These are phyloP conservation scores for Spirogloea muscicola DNA, from an alignment of 139 green algal genomes.

Conservation along the genomic window DNA sequence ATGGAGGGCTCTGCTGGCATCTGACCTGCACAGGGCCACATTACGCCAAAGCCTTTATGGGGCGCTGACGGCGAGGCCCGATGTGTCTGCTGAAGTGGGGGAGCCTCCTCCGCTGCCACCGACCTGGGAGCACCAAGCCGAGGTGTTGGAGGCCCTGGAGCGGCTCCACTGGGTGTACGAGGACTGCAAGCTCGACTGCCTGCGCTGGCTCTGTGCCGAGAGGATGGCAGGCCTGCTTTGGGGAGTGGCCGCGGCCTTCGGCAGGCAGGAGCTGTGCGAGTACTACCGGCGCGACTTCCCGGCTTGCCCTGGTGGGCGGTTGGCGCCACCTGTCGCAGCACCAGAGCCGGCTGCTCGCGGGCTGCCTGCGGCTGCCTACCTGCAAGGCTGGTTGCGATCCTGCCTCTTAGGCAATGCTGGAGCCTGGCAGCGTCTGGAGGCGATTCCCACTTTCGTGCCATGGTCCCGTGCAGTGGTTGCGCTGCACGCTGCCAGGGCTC, in stretches of 20 bases:
- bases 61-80: too few relatives aligned
- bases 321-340: not conserved
- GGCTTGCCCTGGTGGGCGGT: not conserved
- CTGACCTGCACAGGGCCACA: too few relatives aligned
- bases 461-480: too few relatives aligned
- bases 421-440: too few relatives aligned
- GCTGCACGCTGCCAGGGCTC: too few relatives aligned
- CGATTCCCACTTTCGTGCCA: too few relatives aligned
- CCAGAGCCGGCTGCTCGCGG: not conserved
- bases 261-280: conserved; percentile 5
- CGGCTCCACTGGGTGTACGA: conserved; percentile 39
- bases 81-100: too few relatives aligned
- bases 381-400: not conserved
- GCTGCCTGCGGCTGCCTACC: too few relatives aligned
- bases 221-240: not conserved
- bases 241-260: conserved; percentile 11
- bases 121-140: too few relatives aligned
- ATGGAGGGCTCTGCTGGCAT: too few relatives aligned
- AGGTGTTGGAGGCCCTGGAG: conserved; percentile 4
- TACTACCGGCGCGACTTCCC: conserved; percentile 15
- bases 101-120: too few relatives aligned
- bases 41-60: too few relatives aligned
- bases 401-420: not conserved
- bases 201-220: not conserved
- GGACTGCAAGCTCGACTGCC: conserved; percentile 28